phyloP scores from a whole-genome alignment of 1,284 basidiomycete genomes.

The Moesziomyces sp. region DNA sequence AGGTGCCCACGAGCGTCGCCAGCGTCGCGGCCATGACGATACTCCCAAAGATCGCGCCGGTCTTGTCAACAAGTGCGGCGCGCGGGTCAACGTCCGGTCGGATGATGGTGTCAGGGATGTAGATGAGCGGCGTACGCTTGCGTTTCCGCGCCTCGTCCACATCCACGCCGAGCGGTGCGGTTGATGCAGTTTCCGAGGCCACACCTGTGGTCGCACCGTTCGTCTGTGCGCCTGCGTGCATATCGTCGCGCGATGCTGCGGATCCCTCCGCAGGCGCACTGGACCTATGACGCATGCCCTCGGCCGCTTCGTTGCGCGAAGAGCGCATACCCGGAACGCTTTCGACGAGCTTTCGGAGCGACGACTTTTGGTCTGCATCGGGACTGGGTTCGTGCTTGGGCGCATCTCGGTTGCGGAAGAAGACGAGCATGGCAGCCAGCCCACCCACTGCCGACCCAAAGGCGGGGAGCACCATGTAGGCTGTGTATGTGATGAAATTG shows the following conservation, averaged over 20 bases:
- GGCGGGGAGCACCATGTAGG: constrained; percentile 63
- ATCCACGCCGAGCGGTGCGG: constrained; percentile 4
- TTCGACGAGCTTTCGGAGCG: constrained; percentile 32
- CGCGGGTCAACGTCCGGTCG: constrained; percentile 70
- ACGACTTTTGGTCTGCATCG: constrained; percentile 7
- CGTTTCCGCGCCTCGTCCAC: constrained; percentile 1
- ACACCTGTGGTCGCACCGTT: constrained; percentile 7
- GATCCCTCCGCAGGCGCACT: constrained; percentile 5
- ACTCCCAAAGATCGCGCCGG: constrained; percentile 72
- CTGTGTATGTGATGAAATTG: constrained; percentile 62
- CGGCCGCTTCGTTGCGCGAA: background rate
- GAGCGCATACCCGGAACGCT: constrained; percentile 32
- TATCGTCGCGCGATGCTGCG: constrained; percentile 1
- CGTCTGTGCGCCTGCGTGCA: background rate
- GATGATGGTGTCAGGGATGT: constrained; percentile 69
- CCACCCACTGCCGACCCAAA: constrained; percentile 53
- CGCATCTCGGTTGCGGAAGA: constrained; percentile 49
- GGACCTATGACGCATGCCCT: constrained; percentile 27
- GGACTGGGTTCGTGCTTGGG: constrained; percentile 2
- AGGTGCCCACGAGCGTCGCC: constrained; percentile 74
- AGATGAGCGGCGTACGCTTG: constrained; percentile 44
- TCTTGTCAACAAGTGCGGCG: constrained; percentile 71
- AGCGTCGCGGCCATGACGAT: constrained; percentile 72
- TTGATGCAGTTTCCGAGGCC: constrained; percentile 20
- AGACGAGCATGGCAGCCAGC: constrained; percentile 49